These are phyloP conservation scores for Xylariaceae sp. DNA, from an alignment of 2,329 filamentous ascomycete genomes.

Conservation along the genomic window DNA sequence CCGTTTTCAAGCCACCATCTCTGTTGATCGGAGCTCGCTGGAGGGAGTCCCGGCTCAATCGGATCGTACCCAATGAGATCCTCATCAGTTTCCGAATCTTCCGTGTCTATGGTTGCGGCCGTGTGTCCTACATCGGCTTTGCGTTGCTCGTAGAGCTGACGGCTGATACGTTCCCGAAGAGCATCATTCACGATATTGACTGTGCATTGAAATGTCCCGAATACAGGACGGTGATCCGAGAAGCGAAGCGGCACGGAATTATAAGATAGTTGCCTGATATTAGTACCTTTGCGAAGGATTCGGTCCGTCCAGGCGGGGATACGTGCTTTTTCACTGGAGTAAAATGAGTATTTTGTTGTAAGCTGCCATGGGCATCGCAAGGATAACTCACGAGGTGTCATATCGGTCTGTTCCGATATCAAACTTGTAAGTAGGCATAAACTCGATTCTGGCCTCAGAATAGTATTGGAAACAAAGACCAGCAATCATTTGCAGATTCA, in stretches of 20 bases:
- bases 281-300: slow-evolving; percentile 78
- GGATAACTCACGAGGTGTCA: slow-evolving; percentile 69
- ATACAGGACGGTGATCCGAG: slow-evolving; percentile 95
- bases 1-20: slow-evolving; percentile 69
- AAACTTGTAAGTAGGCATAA: slow-evolving; percentile 93
- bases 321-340: slow-evolving; percentile 73
- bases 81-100: slow-evolving; percentile 68
- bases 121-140: slow-evolving; percentile 61
- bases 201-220: slow-evolving; percentile 77
- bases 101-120: slow-evolving; percentile 49
- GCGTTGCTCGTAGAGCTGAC: slow-evolving; percentile 67
- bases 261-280: slow-evolving; percentile 78
- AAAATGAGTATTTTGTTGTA: slow-evolving; percentile 29
- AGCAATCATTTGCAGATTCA: slow-evolving; percentile 95
- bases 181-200: slow-evolving; percentile 76
- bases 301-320: slow-evolving; percentile 98
- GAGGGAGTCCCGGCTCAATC: slow-evolving; percentile 70
- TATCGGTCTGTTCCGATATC: slow-evolving; percentile 84
- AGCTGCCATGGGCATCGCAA: background rate
- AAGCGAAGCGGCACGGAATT: slow-evolving; percentile 76
- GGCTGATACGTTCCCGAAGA: slow-evolving; percentile 65
- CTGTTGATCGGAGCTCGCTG: slow-evolving; percentile 61
- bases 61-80: slow-evolving; percentile 77
- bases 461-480: slow-evolving; percentile 88
- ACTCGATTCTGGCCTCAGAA: slow-evolving; percentile 80